Conservation (phyloP, 2,329 filamentous ascomycete species). For the Graphiopsis chlorocephala region DNA sequence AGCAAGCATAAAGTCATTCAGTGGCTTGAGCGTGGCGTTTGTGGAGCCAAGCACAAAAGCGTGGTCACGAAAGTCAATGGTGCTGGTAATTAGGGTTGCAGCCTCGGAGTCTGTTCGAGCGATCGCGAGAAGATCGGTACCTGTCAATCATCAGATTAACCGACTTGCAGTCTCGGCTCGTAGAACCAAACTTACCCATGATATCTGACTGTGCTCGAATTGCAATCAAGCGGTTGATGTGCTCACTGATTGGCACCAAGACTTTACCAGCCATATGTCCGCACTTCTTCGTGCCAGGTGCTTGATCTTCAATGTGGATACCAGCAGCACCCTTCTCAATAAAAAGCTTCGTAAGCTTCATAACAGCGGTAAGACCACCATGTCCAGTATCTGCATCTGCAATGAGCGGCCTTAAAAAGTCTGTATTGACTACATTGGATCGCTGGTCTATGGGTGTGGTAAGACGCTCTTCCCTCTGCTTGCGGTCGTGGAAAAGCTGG, state of each 20-base stretch:
- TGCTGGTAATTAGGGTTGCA: slow-evolving; percentile 92
- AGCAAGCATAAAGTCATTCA: slow-evolving; percentile 86
- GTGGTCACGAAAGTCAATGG: slow-evolving; percentile 94
- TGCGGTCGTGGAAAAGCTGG: slow-evolving; percentile 98
- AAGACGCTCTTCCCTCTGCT: slow-evolving; percentile 93
- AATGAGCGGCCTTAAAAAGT: slow-evolving; percentile 93
- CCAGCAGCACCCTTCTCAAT: slow-evolving; percentile 94
- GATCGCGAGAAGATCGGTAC: slow-evolving; percentile 81
- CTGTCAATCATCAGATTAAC: no score
- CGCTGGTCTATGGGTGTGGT: slow-evolving; percentile 74
- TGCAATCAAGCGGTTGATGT: slow-evolving; percentile 95
- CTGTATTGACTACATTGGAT: slow-evolving; percentile 70
- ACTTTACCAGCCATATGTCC: slow-evolving; percentile 99
- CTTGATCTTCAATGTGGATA: slow-evolving; percentile 98
- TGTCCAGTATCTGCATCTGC: slow-evolving; percentile 97
- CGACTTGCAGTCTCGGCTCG: no score
- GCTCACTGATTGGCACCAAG: slow-evolving; percentile 91
- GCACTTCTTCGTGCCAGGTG: slow-evolving; percentile 98
- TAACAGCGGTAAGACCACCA: slow-evolving; percentile 94
- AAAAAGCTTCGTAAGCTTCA: slow-evolving; percentile 99
- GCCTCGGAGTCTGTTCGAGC: slow-evolving; percentile 97
- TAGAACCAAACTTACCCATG: slow-evolving; percentile 72
- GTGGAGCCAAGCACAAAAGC: slow-evolving; percentile 87
- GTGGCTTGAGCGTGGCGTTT: slow-evolving; percentile 76
- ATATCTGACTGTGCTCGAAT: slow-evolving; percentile 98